Evolutionary conservation across 768 basidiomycete species (phyloP).

Genomic region (Rickenella mellea): DNA sequence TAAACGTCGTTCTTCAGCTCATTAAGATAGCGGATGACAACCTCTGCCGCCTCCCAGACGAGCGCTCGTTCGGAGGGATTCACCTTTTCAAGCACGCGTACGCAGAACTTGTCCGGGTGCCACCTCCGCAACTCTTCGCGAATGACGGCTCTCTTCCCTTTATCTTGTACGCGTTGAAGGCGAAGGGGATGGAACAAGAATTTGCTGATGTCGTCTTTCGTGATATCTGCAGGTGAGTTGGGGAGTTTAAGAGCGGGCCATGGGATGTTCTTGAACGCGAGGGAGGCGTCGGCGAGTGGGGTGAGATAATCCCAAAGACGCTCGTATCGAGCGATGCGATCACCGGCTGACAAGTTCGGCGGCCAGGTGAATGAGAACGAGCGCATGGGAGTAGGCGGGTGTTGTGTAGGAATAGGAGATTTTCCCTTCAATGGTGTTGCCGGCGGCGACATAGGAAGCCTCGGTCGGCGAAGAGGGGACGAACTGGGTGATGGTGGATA

Average conservation of each 20-base stretch:
- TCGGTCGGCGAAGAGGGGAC: too few species aligned
- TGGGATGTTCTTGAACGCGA: neutral
- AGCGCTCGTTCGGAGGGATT: conserved; percentile 19
- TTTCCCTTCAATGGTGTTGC: too few species aligned
- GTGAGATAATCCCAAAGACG: neutral
- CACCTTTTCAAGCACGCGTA: conserved; percentile 25
- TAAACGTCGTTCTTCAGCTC: conserved; percentile 15
- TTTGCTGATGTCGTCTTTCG: conserved; percentile 19
- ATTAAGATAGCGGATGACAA: conserved; percentile 32
- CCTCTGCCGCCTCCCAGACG: conserved; percentile 27
- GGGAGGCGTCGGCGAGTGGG: neutral
- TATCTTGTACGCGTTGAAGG: conserved; percentile 17
- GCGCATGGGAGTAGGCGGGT: too few species aligned
- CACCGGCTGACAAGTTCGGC: too few species aligned
- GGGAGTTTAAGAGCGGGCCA: neutral
- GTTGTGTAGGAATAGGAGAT: too few species aligned
- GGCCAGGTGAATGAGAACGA: too few species aligned
- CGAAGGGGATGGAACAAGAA: conserved; percentile 36
- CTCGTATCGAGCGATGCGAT: neutral
- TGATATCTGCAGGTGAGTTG: conserved; percentile 18
- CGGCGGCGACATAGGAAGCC: too few species aligned
- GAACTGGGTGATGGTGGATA: too few species aligned
- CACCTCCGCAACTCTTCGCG: conserved; percentile 40
- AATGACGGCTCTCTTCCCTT: conserved; percentile 21
- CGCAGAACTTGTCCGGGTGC: conserved; percentile 47